Conservation (phyloP, 1,284 basidiomycete species). For the Sphagnurus paluster region DNA sequence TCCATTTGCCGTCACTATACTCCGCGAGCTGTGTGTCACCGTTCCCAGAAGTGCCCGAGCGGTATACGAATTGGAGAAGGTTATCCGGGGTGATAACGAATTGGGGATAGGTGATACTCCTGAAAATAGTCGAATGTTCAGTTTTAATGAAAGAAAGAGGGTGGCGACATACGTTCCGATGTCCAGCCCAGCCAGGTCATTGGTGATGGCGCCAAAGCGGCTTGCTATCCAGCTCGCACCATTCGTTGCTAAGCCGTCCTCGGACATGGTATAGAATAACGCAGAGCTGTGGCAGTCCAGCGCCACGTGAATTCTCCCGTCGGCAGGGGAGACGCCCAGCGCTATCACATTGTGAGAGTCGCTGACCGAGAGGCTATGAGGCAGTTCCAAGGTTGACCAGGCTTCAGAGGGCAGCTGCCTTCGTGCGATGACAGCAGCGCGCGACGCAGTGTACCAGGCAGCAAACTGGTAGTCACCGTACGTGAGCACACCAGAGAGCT, state of each 20-base stretch:
- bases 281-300: conserved; percentile 43
- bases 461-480: conserved; percentile 39
- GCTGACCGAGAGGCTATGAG: conserved; percentile 35
- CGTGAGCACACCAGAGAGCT: conserved; percentile 38
- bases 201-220: conserved; percentile 37
- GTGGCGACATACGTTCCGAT: conserved; percentile 38
- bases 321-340: conserved; percentile 40
- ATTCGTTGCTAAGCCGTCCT: conserved; percentile 36
- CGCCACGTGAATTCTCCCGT: conserved; percentile 44
- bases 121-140: conserved; percentile 14
- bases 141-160: not conserved
- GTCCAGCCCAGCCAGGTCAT: conserved; percentile 37
- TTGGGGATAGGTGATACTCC: conserved; percentile 43
- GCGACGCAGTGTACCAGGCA: conserved; percentile 42
- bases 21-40: conserved; percentile 45
- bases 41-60: conserved; percentile 42
- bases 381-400: conserved; percentile 40
- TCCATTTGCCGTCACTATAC: conserved; percentile 38
- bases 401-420: conserved; percentile 36
- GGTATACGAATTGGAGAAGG: conserved; percentile 44
- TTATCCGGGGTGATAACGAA: conserved; percentile 45
- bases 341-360: conserved; percentile 45
- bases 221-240: conserved; percentile 40
- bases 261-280: conserved; percentile 40
- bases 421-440: conserved; percentile 35